Percentiles rank a stretch among this genome's conserved stretches.
Conservation (phyloP, 306 rosid species). For the Urtica urens region DNA sequence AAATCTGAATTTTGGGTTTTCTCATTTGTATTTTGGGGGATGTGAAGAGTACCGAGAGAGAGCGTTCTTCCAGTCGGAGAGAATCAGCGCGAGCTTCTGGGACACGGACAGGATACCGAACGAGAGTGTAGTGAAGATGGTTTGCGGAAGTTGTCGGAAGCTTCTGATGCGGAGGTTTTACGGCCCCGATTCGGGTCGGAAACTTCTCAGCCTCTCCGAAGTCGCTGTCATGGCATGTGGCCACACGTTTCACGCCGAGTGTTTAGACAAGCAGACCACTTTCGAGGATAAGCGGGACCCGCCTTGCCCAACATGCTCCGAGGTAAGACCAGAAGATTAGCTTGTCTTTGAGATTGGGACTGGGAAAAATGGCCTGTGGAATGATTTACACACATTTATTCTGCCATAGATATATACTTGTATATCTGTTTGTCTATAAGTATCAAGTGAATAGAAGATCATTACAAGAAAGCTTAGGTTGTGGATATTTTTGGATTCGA, state of each 20-base stretch:
- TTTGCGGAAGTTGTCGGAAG: slow-evolving; percentile 66
- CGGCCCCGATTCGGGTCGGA: slow-evolving; percentile 30
- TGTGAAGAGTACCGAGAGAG: slow-evolving; percentile 43
- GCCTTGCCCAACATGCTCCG: slow-evolving; percentile 50
- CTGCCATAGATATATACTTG: too few relatives aligned
- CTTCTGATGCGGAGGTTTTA: slow-evolving; percentile 41
- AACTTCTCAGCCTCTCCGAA: slow-evolving; percentile 46
- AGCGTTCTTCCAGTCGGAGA: slow-evolving; percentile 44
- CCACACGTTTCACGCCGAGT: slow-evolving; percentile 76
- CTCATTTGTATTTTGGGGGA: neutral
- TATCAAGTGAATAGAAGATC: slow-evolving; percentile 13
- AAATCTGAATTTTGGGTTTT: too few relatives aligned
- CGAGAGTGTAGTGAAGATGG: slow-evolving; percentile 33
- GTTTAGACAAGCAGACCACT: slow-evolving; percentile 62
- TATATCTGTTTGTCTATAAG: too few relatives aligned
- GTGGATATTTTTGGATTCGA: neutral
- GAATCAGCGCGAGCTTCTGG: slow-evolving; percentile 48
- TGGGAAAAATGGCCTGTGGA: slow-evolving; percentile 2
- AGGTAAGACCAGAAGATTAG: slow-evolving; percentile 21
- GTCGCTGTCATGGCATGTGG: slow-evolving; percentile 86
- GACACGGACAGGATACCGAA: slow-evolving; percentile 30
- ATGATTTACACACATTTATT: slow-evolving; percentile 5
- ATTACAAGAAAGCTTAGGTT: slow-evolving; percentile 11
- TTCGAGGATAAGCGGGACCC: slow-evolving; percentile 59
- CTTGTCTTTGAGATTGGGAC: too few relatives aligned